Base-by-base conservation (phyloP, 2,329 filamentous ascomycete genomes). In the Penicillium brasilianum region DNA sequence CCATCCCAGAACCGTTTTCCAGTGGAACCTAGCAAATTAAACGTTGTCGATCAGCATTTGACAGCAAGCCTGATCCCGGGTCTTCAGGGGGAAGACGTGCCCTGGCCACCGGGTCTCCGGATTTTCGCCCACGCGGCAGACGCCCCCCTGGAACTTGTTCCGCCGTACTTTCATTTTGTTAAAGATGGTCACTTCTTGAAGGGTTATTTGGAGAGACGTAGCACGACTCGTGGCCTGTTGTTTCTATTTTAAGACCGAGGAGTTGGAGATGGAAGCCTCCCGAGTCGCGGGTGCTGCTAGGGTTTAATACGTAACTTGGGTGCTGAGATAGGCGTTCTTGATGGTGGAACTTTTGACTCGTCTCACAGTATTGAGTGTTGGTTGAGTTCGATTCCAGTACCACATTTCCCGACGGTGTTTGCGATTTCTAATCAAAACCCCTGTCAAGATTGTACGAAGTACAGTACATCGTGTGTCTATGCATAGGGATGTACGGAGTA, bases 11-110 rank as follows among this genome's bases (percentile, higher is more conserved):
- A 52, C 46, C 49, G 46, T 50, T 60, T 49, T 20, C 22, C 53
- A 34, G 61, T 64, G 59, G 61, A 49, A 48, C 57, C 55, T 30
- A 57, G 57, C 51, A 64, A 64, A 66, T 64, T 61, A 60, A 50
- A 51, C 61, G 43, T 61, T 59, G 63, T 60, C 61, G 63, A 66
- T 64, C 63, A 51, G 16, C 55, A 66, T 64, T 64, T 66, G 63
- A 64, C 63, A 66, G 59, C 54, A 53, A 57, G 13, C 34, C 43
- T 56, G 51, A 57, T 43, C 48, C 55, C 55, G 55, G 39, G 41
- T 36, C 52, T 48, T 49, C 37, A 41, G 44, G 41, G 43, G 52
- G 22, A 7, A 7, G 16, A 25, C 13, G 32, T 53, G 32, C 39
- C 20, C 34, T 25, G 44, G 16, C 10, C 41, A 11, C 41, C 55